Percentiles rank a stretch among this genome's conserved stretches.
These are phyloP conservation scores for Pythium sp. DNA, from an alignment of 352 stramenopile species.

Conservation along the genomic window DNA sequence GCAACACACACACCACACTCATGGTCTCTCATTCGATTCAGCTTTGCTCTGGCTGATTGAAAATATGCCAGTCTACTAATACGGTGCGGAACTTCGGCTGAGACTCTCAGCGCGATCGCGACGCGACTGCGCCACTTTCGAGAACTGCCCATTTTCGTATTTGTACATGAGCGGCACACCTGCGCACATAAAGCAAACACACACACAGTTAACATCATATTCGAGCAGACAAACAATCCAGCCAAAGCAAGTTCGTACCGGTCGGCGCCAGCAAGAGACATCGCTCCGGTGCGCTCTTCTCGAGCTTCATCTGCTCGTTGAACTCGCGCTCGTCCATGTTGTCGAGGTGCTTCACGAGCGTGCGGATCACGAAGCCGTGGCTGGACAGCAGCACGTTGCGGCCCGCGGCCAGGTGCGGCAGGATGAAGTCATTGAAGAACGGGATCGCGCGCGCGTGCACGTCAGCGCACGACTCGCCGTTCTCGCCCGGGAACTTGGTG, in stretches of 20 bases:
- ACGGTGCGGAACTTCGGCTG: conserved; percentile 64
- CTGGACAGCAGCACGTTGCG: conserved; percentile 79
- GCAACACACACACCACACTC: background rate
- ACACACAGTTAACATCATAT: background rate
- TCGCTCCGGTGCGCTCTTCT: conserved; percentile 72
- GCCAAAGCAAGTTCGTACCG: conserved; percentile 28
- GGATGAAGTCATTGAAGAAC: conserved; percentile 76
- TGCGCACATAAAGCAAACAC: conserved; percentile 15
- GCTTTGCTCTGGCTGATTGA: background rate
- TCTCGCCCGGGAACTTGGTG: conserved; percentile 73
- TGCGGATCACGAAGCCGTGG: conserved; percentile 83
- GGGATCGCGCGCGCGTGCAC: conserved; percentile 74
- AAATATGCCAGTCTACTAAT: conserved; percentile 27
- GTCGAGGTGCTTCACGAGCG: conserved; percentile 83
- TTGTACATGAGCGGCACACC: conserved; percentile 84
- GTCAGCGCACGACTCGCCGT: conserved; percentile 80
- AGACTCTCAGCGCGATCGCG: conserved; percentile 74
- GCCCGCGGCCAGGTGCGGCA: conserved; percentile 66
- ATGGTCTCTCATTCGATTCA: background rate
- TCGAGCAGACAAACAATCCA: background rate
- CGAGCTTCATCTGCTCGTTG: conserved; percentile 80
- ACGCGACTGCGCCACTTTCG: conserved; percentile 66
- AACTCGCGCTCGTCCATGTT: conserved; percentile 73
- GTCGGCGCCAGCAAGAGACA: conserved; percentile 75
- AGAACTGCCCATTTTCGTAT: conserved; percentile 69